Evolutionary conservation across 2,329 filamentous ascomycete genomes (phyloP), one percentile per base, ranked within the genome.

Genomic region (Clonostachys byssicola): DNA sequence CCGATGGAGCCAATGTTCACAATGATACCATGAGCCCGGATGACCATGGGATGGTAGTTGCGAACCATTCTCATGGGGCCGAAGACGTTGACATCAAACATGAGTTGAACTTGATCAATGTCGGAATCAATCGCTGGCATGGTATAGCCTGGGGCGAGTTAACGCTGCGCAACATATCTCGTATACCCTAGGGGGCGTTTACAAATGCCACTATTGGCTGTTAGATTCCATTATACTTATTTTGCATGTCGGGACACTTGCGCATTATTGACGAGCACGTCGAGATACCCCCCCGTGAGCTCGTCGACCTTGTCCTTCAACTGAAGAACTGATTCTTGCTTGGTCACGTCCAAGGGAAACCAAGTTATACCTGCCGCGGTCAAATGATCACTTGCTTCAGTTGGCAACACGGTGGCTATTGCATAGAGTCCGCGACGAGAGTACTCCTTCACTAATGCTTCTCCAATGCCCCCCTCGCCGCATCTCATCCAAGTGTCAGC

Each of bases 221-320:
- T n/a, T n/a, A n/a, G n/a, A n/a, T n/a, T n/a, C n/a, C n/a, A n/a
- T n/a, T n/a, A n/a, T n/a, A n/a, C n/a, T n/a, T n/a, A n/a, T n/a
- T n/a, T n/a, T n/a, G n/a, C n/a, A n/a, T n/a, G n/a, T n/a, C n/a
- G n/a, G n/a, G n/a, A n/a, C n/a, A n/a, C n/a, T n/a, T n/a, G n/a
- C 75, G 79, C 78, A 51, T 83, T 83, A 61, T 82, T 83, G 43
- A 83, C 70, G n/a, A 83, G 74, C 42, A 82, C 71, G 52, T 83
- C 78, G 6, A 83, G 71, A 42, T 64, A 73, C 12, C 78, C 78
- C 9, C 69, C 69, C 3, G 75, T 80, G 43, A 81, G 60, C 13
- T 67, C 57, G 10, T 63, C 54, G 13, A 81, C 74, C 45, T 74
- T 66, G 3, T 65, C 64, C 47, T 71, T 73, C 55, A 73, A 77